Base-by-base conservation (phyloP, 2,329 filamentous ascomycete genomes). In the Didymella glomerata region DNA sequence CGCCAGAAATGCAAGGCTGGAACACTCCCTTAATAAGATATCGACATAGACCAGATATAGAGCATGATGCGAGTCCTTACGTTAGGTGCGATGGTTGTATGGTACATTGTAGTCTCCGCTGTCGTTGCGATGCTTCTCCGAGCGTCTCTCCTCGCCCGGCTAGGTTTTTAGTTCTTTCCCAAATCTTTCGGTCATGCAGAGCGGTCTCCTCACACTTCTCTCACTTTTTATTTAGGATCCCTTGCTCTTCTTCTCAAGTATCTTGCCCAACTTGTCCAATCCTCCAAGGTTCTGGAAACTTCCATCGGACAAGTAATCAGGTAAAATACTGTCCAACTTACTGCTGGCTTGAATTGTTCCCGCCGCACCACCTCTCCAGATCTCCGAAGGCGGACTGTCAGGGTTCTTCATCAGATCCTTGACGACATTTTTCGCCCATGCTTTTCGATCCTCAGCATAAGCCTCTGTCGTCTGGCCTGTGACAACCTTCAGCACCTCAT, bases 341-440 rank as follows among this genome's bases (percentile, higher is more conserved):
- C 54, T 56, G 10, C 42, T 53, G 22, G 25, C 16, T 18, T 54
- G 48, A 1, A 61, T 45, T 3, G 48, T 58, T 8, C 59, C 59
- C 3, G 59, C 59, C 4, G 52, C 48, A 1, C 59, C 59, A 10
- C 57, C 60, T 27, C 60, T 57, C 60, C 60, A 62, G 24, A 62
- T 62, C 51, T 59, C 42, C 16, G 48, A 24, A 14, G 60, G 56
- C 4, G 60, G 60, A 18, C 20, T 50, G 16, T 60, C 56, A 3
- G 49, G 49, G 16, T 50, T 59, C 51, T 53, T 59, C 51, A 60
- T 45, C 24, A 62, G 41, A 38, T 62, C 60, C 24, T 54, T 50
- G 13, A 60, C 56, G 3, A 62, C 60, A 13, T 60, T 59, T 25
- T 60, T 60, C 10, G 60, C 60, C 60, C 60, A 62, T 8, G 51